Conservation (phyloP, 1,284 basidiomycete species). For the Ustilago crameri region DNA sequence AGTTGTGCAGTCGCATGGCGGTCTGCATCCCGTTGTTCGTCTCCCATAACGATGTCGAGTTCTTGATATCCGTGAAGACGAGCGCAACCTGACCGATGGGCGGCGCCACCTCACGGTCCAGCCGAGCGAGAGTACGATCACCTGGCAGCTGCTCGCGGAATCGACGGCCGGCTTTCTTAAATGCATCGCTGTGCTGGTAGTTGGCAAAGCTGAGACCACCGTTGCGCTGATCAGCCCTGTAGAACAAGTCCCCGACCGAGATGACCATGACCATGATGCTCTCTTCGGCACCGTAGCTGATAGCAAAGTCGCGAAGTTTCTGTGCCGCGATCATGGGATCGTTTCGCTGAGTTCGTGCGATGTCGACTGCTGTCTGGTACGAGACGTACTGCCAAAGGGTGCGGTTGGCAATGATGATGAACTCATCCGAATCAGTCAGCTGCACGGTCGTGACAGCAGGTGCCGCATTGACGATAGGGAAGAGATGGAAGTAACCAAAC, state of each 20-base stretch:
- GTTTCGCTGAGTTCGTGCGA: constrained; percentile 82
- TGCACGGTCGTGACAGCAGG: constrained; percentile 81
- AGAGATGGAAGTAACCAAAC: constrained; percentile 91
- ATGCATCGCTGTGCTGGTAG: constrained; percentile 41
- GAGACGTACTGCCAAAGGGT: constrained; percentile 94
- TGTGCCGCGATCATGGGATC: constrained; percentile 98
- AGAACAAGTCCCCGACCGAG: constrained; percentile 82
- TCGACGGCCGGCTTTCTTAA: constrained; percentile 57
- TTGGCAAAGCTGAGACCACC: constrained; percentile 31
- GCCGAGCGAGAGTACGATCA: constrained; percentile 71
- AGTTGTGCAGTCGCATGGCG: constrained; percentile 92
- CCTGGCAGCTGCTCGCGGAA: constrained; percentile 57
- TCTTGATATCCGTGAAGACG: constrained; percentile 98
- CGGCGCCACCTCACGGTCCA: constrained; percentile 85
- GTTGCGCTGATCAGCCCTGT: constrained; percentile 66
- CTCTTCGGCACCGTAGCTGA: constrained; percentile 94
- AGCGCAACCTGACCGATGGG: constrained; percentile 90
- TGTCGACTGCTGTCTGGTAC: constrained; percentile 95
- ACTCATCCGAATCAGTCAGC: constrained; percentile 89
- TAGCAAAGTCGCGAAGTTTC: constrained; percentile 94
- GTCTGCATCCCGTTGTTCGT: constrained; percentile 95
- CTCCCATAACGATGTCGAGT: constrained; percentile 97
- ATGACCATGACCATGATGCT: constrained; percentile 99
- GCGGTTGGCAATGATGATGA: constrained; percentile 92
- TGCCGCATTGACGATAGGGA: constrained; percentile 89